Percentiles rank a stretch among this genome's conserved stretches.
Evolutionary conservation across 2,329 filamentous ascomycete species (phyloP).

Genomic region (Stagonosporopsis chrysanthemi): DNA sequence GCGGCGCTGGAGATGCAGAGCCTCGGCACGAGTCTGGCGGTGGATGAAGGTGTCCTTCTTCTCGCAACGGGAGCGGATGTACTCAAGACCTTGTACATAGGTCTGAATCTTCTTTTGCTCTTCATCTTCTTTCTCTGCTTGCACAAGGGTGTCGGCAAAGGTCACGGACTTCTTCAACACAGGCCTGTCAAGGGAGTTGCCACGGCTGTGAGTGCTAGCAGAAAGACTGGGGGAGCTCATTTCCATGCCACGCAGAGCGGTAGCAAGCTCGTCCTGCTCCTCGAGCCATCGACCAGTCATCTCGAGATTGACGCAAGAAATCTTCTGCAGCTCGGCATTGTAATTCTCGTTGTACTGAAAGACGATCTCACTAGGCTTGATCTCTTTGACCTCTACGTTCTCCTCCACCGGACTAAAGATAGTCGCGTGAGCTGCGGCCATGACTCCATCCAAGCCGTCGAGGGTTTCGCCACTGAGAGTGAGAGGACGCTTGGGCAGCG

Average conservation of each 20-base stretch:
- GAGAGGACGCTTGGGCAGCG: constrained; percentile 29
- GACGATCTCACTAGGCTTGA: constrained; percentile 70
- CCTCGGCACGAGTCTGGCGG: constrained; percentile 84
- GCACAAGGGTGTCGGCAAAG: constrained; percentile 62
- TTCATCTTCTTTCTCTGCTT: constrained; percentile 36
- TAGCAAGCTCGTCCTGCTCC: constrained; percentile 80
- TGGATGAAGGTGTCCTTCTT: constrained; percentile 82
- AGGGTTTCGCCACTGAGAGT: constrained; percentile 46
- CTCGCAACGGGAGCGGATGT: constrained; percentile 71
- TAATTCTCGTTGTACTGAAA: constrained; percentile 79
- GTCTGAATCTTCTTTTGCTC: constrained; percentile 67
- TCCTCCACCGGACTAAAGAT: constrained; percentile 46
- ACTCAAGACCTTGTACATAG: constrained; percentile 88
- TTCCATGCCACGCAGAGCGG: constrained; percentile 67
- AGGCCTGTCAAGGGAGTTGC: constrained; percentile 49
- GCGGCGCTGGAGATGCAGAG: constrained; percentile 81
- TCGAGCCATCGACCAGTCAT: constrained; percentile 86
- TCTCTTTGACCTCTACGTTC: constrained; percentile 59
- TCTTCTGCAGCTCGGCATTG: constrained; percentile 73
- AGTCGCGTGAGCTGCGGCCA: constrained; percentile 42
- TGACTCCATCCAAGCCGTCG: constrained; percentile 42
- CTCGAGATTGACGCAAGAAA: constrained; percentile 77
- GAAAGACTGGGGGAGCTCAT: constrained; percentile 52
- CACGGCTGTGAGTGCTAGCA: constrained; percentile 42
- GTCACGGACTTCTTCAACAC: constrained; percentile 75